Evolutionary conservation across 306 rosid species (phyloP).

Genomic region (Fragaria ananassa): DNA sequence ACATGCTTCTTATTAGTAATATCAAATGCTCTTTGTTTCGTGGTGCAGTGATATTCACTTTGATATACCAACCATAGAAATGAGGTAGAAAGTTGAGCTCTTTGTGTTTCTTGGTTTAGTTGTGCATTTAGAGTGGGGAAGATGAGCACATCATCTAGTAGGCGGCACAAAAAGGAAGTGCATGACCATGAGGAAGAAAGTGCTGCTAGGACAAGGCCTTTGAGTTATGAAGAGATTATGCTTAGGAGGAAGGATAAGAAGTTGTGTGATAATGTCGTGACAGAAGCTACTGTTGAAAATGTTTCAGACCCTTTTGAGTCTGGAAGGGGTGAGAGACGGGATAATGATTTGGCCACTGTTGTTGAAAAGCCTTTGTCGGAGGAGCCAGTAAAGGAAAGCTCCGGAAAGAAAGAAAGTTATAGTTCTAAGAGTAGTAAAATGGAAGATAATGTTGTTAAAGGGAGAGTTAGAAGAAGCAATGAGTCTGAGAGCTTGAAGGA

Average conservation of each 20-base stretch:
- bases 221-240: conserved; percentile 79
- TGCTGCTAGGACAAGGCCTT: conserved; percentile 93
- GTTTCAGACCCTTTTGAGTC: conserved; percentile 37
- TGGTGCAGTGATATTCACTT: conserved; percentile 23
- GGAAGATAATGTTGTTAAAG: conserved; percentile 36
- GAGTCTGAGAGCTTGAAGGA: conserved; percentile 34
- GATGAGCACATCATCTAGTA: conserved; percentile 53
- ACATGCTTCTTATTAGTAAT: background rate
- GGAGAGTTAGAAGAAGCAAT: conserved; percentile 37
- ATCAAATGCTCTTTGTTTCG: background rate
- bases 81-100: background rate
- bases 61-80: background rate
- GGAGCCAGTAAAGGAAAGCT: conserved; percentile 42
- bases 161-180: conserved; percentile 40
- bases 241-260: conserved; percentile 57
- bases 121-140: conserved; percentile 29
- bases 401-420: conserved; percentile 48
- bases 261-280: conserved; percentile 42
- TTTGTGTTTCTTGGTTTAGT: conserved; percentile 8
- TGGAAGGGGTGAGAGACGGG: conserved; percentile 24
- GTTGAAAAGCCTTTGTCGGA: conserved; percentile 33
- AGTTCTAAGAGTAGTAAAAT: conserved; percentile 26
- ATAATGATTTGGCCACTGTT: conserved; percentile 31
- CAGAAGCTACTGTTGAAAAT: conserved; percentile 36
- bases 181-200: conserved; percentile 46